Evolutionary conservation across 1,284 basidiomycete species (phyloP).

Genomic region (Inonotus obliquus): DNA sequence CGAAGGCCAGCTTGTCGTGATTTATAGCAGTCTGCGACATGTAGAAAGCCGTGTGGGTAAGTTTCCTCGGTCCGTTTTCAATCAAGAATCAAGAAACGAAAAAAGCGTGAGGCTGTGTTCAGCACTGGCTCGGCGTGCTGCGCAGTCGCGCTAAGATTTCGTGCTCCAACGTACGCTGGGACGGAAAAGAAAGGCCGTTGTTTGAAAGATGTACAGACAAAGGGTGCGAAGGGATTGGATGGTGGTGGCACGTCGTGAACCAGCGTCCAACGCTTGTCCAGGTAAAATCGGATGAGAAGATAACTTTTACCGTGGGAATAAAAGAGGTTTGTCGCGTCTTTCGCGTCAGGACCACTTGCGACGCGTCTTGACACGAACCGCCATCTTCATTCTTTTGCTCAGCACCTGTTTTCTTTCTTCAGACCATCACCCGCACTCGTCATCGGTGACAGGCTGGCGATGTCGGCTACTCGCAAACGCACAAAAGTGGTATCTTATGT

Average conservation of each 20-base stretch:
- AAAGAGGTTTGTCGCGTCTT: not conserved
- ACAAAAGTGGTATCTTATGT: slow-evolving; percentile 10
- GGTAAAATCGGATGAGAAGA: not conserved
- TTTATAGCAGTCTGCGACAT: slow-evolving; percentile 2
- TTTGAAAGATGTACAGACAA: not conserved
- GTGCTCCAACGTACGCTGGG: not conserved
- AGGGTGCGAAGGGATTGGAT: not conserved
- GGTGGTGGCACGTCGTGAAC: not conserved
- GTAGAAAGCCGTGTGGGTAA: not conserved
- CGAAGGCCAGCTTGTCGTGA: slow-evolving; percentile 10
- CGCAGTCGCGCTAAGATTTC: not conserved
- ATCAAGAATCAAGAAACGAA: not conserved
- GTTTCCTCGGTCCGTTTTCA: not conserved
- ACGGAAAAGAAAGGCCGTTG: not conserved
- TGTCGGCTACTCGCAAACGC: slow-evolving; percentile 11
- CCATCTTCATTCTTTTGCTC: not conserved
- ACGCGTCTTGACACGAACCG: slow-evolving; percentile 9
- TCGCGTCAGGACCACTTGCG: not conserved
- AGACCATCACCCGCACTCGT: no score
- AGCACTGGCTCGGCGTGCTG: not conserved
- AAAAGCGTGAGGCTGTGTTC: slow-evolving; percentile 6
- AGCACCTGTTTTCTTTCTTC: not conserved
- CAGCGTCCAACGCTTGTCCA: not conserved
- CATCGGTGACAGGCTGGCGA: not conserved
- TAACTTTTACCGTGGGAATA: slow-evolving; percentile 1